Conservation (phyloP, 129 eudicot species). For the Flaveria ramosissima region DNA sequence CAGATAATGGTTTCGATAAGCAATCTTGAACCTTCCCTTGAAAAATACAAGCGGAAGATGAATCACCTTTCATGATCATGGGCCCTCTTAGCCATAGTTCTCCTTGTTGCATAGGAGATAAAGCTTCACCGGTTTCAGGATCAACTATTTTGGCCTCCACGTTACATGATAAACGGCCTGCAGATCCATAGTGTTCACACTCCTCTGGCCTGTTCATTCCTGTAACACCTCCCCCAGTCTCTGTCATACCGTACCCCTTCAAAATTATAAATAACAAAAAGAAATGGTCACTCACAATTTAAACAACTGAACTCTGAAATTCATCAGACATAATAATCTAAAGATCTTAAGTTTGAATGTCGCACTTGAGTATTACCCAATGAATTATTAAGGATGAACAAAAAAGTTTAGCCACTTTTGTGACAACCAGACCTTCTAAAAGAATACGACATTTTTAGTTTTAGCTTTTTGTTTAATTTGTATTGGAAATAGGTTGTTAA, state of each 20-base stretch:
- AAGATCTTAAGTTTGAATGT: neutral
- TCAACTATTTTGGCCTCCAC: conserved; percentile 87
- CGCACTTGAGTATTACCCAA: neutral
- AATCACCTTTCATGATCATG: conserved; percentile 80
- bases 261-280: neutral
- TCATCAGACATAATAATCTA: neutral
- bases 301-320: neutral
- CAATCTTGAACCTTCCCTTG: neutral
- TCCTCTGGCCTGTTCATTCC: conserved; percentile 62
- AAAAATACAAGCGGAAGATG: conserved; percentile 4
- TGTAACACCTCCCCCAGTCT: conserved; percentile 74
- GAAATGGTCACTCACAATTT: conserved; percentile 1
- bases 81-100: conserved; percentile 94
- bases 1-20: neutral
- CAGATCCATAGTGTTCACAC: conserved; percentile 58
- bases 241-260: conserved; percentile 94
- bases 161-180: conserved; percentile 63
- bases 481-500: neutral
- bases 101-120: conserved; percentile 77
- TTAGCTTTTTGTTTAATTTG: neutral
- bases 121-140: conserved; percentile 71
- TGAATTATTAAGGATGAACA: neutral
- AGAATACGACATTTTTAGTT: neutral
- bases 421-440: neutral
- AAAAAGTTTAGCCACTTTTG: neutral